Conservation (phyloP, 2,329 filamentous ascomycete species). For the Fusarium begoniae region DNA sequence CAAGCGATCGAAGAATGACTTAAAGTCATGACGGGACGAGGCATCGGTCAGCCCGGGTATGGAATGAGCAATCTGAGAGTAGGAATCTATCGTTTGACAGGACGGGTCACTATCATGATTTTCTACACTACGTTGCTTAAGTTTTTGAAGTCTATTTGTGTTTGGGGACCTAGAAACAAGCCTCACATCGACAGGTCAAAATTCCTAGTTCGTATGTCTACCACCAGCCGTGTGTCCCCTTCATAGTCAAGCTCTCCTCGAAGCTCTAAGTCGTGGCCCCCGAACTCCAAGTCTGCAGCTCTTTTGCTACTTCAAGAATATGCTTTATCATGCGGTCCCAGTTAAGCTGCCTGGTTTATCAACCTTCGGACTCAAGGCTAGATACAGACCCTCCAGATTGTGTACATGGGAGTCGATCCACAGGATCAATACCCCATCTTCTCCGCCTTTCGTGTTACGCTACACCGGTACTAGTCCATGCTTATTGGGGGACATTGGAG, state of each 20-base stretch:
- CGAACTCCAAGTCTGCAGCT: constrained; percentile 38
- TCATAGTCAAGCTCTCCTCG: constrained; percentile 23
- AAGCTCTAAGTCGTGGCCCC: constrained; percentile 26
- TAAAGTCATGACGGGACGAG: background rate
- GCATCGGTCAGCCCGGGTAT: background rate
- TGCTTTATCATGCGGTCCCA: constrained; percentile 14
- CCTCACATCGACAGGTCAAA: constrained; percentile 29
- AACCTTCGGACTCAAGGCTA: constrained; percentile 9
- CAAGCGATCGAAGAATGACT: constrained; percentile 3
- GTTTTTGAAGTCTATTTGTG: constrained; percentile 36
- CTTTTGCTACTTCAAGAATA: constrained; percentile 34
- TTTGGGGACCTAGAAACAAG: constrained; percentile 23
- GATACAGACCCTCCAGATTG: constrained; percentile 32
- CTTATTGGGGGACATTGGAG: constrained; percentile 46
- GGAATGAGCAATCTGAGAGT: background rate
- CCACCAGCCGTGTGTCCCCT: constrained; percentile 13
- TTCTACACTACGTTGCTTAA: constrained; percentile 9
- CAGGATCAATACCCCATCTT: constrained; percentile 16
- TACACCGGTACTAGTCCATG: constrained; percentile 2
- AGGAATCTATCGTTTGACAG: background rate
- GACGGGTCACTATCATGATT: background rate
- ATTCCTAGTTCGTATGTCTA: constrained; percentile 3
- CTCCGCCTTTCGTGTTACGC: constrained; percentile 23
- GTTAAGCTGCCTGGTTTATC: constrained; percentile 8
- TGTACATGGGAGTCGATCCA: constrained; percentile 29